Conservation (phyloP, 2,329 filamentous ascomycete genomes). For the Xylaria sp. region DNA sequence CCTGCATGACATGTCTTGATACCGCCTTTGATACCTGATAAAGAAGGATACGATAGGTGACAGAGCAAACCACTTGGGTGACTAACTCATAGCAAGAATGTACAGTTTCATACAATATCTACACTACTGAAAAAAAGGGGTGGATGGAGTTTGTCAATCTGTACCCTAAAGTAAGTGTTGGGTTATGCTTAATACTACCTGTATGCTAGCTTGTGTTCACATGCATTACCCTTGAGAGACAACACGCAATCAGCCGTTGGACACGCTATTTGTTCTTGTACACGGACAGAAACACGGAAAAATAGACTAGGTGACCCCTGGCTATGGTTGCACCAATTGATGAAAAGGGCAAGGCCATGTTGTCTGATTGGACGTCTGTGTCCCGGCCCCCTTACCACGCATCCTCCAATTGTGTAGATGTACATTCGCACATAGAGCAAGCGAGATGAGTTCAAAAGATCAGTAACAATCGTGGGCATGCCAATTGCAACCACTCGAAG, state of each 20-base stretch:
- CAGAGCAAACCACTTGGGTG: neutral
- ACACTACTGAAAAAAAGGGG: constrained; percentile 1
- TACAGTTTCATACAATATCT: neutral
- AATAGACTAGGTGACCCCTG: constrained; percentile 13
- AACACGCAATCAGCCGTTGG: constrained; percentile 20
- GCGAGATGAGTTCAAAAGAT: constrained; percentile 45
- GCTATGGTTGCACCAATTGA: constrained; percentile 31
- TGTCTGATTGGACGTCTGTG: constrained; percentile 42
- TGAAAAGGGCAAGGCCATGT: constrained; percentile 23
- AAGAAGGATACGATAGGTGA: neutral
- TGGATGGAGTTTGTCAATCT: neutral
- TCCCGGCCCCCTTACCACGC: constrained; percentile 35
- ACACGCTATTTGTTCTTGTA: constrained; percentile 17
- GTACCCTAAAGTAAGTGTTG: no score
- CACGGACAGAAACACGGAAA: constrained; percentile 11
- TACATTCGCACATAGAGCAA: constrained; percentile 33
- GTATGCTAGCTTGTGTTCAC: neutral
- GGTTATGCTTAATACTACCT: neutral
- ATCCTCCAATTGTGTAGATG: constrained; percentile 4
- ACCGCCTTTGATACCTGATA: neutral
- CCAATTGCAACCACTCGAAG: constrained; percentile 21
- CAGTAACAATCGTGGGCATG: constrained; percentile 25
- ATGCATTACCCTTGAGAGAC: neutral
- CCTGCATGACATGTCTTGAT: constrained; percentile 26
- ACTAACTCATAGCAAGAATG: neutral